Conservation (phyloP, 2,329 filamentous ascomycete genomes). For the Calonectria naviculata region DNA sequence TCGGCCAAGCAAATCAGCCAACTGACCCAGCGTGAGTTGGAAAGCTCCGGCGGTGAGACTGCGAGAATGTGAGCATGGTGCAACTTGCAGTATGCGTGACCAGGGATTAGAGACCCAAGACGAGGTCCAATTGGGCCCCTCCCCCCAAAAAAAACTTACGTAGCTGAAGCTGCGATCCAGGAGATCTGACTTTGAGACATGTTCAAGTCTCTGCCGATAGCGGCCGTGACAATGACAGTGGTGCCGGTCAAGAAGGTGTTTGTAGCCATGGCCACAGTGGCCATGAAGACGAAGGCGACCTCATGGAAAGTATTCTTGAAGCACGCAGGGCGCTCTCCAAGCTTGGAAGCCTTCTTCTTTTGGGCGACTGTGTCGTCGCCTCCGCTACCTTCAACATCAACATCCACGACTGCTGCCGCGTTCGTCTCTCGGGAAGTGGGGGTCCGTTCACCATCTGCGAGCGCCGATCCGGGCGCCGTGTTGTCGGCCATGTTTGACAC, state of each 20-base stretch:
- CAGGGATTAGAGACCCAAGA: background rate
- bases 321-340: constrained; percentile 62
- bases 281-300: constrained; percentile 72
- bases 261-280: constrained; percentile 75
- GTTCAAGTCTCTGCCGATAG: constrained; percentile 66
- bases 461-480: constrained; percentile 15
- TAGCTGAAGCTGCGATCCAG: constrained; percentile 73
- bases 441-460: constrained; percentile 5
- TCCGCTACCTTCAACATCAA: constrained; percentile 21
- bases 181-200: constrained; percentile 76
- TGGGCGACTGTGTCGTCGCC: constrained; percentile 15
- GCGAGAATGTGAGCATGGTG: background rate
- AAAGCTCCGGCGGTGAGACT: constrained; percentile 70
- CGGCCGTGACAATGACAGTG: constrained; percentile 71
- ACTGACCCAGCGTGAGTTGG: constrained; percentile 66
- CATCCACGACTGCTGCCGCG: background rate
- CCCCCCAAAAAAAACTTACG: constrained; percentile 42
- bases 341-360: constrained; percentile 20
- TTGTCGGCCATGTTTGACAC: constrained; percentile 19
- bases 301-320: constrained; percentile 73
- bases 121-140: background rate
- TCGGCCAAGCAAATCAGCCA: constrained; percentile 28
- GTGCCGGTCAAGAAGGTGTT: constrained; percentile 69
- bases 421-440: constrained; percentile 29
- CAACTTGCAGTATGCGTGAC: background rate